Evolutionary conservation across 129 eudicot species (phyloP), one percentile per base, ranked within the genome.

Genomic region (Saussurea involucrata): DNA sequence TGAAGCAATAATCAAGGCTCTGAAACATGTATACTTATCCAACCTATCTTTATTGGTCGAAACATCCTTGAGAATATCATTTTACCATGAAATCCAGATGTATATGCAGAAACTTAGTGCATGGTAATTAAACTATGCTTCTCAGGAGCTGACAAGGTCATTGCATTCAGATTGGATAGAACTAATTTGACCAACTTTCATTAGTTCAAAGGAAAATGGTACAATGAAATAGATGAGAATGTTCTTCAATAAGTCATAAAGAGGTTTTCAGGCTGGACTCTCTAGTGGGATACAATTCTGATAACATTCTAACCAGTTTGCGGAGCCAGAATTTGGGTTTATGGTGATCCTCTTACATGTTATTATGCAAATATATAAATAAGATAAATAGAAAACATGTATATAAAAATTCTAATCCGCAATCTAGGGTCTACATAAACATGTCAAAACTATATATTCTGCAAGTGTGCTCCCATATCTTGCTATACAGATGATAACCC

Each of bases 161-260:
- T 46, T 20, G 66, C 15, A 20, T 18, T 42, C 80, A 6, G 80
- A 37, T 25, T 27, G 53, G 64, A 65, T 27, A 64, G 22, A 65
- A 76, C 72, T 78, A 24, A 32, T 4, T 72, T 18, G 5, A 78
- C 74, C 24, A 57, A 78, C 57, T 32, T 77, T 22, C 37, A 77
- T 34, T 15, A 40, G 64, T 78, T 78, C 63, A 78, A 44, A 31
- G 6, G 9, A 36, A 36, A 69, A 78, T 11, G 46, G 61, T 37
- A 69, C 28, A 33, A 8, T 61, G 8, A 34, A 66, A 57, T 57
- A 73, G 36, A 33, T n/a, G 58, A 31, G 64, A 6, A 60, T 60
- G 77, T 57, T 55, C 3, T 66, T 58, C 21, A 33, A 31, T 32
- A 58, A 73, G 57, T 29, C 77, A 33, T 32, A 55, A 18, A 33